These are phyloP conservation scores for Beta corolliflora DNA, from an alignment of 179 eudicot genomes.

Conservation along the genomic window DNA sequence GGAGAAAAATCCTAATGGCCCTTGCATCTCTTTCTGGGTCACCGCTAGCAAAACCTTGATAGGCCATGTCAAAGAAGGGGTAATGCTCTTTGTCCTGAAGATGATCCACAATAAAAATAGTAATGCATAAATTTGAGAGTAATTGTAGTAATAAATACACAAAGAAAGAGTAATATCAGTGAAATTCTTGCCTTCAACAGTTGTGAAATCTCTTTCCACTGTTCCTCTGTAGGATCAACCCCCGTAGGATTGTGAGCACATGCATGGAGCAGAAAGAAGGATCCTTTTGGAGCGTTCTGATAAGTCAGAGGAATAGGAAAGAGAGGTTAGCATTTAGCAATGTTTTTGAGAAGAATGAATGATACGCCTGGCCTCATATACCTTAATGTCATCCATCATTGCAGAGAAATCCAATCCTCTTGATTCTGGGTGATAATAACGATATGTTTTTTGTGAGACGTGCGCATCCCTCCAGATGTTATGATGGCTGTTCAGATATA, in stretches of 20 bases:
- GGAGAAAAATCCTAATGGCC: slow-evolving; percentile 89
- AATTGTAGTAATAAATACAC: background rate
- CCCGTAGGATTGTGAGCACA: slow-evolving; percentile 99
- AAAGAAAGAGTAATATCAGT: background rate
- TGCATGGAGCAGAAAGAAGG: slow-evolving; percentile 96
- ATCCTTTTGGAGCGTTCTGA: slow-evolving; percentile 95
- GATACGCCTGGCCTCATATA: slow-evolving; percentile 20
- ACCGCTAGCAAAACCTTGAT: slow-evolving; percentile 99
- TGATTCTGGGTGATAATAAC: slow-evolving; percentile 84
- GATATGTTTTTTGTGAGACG: slow-evolving; percentile 72
- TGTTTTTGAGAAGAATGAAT: background rate
- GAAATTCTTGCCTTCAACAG: slow-evolving; percentile 61
- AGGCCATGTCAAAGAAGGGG: slow-evolving; percentile 99
- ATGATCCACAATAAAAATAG: slow-evolving; percentile 7
- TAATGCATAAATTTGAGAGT: background rate
- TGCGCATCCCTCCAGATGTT: slow-evolving; percentile 98
- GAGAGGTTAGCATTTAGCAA: background rate
- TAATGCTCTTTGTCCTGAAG: slow-evolving; percentile 89
- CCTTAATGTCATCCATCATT: slow-evolving; percentile 90
- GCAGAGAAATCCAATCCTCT: slow-evolving; percentile 82
- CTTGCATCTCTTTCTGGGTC: slow-evolving; percentile 97
- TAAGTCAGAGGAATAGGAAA: slow-evolving; percentile 9
- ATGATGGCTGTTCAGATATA: slow-evolving; percentile 68
- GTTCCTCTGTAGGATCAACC: slow-evolving; percentile 96
- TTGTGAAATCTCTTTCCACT: slow-evolving; percentile 90